phyloP scores from a whole-genome alignment of 345 rosid genomes.

The Citrus medica region DNA sequence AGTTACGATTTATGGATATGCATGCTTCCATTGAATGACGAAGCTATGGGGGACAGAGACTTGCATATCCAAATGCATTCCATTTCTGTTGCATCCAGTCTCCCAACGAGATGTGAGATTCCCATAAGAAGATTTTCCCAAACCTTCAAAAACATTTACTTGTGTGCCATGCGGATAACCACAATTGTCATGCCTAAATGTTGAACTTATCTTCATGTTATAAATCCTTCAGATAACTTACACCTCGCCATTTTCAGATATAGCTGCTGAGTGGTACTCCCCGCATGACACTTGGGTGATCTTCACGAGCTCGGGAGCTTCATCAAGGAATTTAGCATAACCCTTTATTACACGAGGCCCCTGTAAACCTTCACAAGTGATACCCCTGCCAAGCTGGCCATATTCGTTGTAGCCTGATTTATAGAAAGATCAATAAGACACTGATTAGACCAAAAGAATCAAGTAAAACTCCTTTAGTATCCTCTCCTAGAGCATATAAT shows the following conservation, averaged over 20 bases:
- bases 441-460: conserved; percentile 18
- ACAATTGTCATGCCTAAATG: conserved; percentile 41
- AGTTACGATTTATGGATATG: not conserved
- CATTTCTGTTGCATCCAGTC: conserved; percentile 59
- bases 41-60: conserved; percentile 53
- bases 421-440: conserved; percentile 19
- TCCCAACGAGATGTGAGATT: conserved; percentile 42
- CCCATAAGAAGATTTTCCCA: conserved; percentile 46
- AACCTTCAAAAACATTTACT: conserved; percentile 48
- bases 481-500: conserved; percentile 11
- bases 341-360: conserved; percentile 68
- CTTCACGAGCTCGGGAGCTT: conserved; percentile 95
- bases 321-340: conserved; percentile 88
- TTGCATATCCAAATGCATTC: conserved; percentile 62
- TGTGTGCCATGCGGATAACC: conserved; percentile 48
- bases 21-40: conserved; percentile 6
- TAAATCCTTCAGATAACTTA: conserved; percentile 62
- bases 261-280: conserved; percentile 92
- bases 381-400: conserved; percentile 98
- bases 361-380: conserved; percentile 95
- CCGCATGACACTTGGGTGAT: conserved; percentile 86
- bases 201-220: conserved; percentile 43
- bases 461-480: not conserved
- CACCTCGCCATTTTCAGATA: conserved; percentile 94
- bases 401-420: conserved; percentile 86